Conservation (phyloP, 2,329 filamentous ascomycete species). For the Hymenoscyphus albidus region DNA sequence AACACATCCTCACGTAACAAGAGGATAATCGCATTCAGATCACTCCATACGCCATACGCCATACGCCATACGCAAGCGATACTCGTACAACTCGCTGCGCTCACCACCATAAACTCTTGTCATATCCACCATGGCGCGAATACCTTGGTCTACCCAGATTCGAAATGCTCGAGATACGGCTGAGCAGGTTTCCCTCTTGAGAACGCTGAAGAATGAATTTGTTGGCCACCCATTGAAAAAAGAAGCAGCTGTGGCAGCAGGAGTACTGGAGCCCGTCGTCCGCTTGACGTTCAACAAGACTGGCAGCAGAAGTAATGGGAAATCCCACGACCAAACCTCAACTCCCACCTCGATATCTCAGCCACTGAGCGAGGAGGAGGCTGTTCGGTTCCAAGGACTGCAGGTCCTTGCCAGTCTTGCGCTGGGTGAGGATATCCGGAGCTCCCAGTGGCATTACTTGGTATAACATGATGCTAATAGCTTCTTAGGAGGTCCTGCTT, state of each 20-base stretch:
- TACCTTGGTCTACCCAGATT: constrained; percentile 54
- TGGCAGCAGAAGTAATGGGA: constrained; percentile 42
- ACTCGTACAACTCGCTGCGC: not conserved
- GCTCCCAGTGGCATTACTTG: not conserved
- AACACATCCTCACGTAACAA: not conserved
- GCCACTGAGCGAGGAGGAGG: constrained; percentile 58
- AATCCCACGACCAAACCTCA: constrained; percentile 45
- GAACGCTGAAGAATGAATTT: constrained; percentile 80
- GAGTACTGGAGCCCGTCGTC: constrained; percentile 61
- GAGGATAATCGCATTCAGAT: not conserved
- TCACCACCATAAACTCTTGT: not conserved
- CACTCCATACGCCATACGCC: too few relatives aligned
- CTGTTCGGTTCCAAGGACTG: constrained; percentile 70
- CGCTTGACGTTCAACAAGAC: constrained; percentile 44
- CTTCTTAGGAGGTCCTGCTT: constrained; percentile 68
- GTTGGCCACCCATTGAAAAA: constrained; percentile 87
- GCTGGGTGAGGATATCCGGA: constrained; percentile 57
- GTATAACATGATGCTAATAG: constrained; percentile 14
- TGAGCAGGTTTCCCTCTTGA: constrained; percentile 59
- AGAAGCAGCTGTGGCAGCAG: constrained; percentile 68
- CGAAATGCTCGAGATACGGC: constrained; percentile 48
- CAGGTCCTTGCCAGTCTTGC: constrained; percentile 83
- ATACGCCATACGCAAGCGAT: not conserved
- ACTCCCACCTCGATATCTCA: constrained; percentile 12
- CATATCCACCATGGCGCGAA: constrained; percentile 28